Conservation (phyloP, 345 rosid genomes). For the Barbarea vulgaris region DNA sequence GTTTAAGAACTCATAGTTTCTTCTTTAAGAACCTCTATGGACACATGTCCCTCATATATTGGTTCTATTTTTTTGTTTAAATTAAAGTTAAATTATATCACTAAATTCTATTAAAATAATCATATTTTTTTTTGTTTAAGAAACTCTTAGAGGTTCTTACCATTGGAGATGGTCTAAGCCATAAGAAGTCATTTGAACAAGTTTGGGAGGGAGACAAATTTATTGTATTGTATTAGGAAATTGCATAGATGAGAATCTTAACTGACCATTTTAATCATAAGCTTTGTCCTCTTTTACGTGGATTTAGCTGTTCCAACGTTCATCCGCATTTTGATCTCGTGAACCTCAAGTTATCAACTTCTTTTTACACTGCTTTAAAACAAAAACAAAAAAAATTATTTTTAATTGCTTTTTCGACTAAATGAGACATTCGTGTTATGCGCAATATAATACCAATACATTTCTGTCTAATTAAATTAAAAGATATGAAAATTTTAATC, state of each 20-base stretch:
- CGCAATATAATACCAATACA: neutral
- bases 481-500: neutral
- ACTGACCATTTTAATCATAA: conserved; percentile 18
- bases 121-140: no score
- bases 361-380: neutral
- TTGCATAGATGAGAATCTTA: conserved; percentile 14
- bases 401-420: neutral
- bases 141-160: no score
- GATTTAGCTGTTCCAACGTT: conserved; percentile 38
- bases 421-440: conserved; percentile 3
- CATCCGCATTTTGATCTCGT: conserved; percentile 24
- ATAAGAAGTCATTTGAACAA: conserved; percentile 1
- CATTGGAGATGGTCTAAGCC: no score
- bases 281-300: conserved; percentile 21
- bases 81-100: no score
- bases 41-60: no score
- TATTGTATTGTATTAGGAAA: neutral
- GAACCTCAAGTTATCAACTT: conserved; percentile 33
- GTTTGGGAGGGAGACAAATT: conserved; percentile 18
- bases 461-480: neutral
- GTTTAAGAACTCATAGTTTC: no score
- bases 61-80: no score
- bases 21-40: no score
- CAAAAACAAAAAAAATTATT: no score
- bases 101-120: no score